Evolutionary conservation across 345 rosid genomes (phyloP).

Genomic region (Populus davidiana): DNA sequence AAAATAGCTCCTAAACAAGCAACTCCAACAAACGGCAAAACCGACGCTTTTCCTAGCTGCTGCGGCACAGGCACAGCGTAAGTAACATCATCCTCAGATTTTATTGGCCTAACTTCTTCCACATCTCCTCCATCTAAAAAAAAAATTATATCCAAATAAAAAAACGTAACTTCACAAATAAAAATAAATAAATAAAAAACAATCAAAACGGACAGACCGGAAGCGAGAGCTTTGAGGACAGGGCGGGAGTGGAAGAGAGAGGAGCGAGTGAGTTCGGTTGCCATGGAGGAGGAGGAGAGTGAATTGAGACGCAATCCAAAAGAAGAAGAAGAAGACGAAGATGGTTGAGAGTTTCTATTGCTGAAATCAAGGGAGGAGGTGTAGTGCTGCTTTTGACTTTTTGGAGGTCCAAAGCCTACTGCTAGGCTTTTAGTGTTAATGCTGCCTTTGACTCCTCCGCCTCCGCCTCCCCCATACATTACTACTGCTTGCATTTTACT

Average conservation of each 20-base stretch:
- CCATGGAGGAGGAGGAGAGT: constrained; percentile 40
- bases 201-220: constrained; percentile 46
- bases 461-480: constrained; percentile 40
- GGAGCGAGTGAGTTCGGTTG: constrained; percentile 59
- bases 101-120: constrained; percentile 2
- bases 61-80: neutral
- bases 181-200: too few relatives aligned
- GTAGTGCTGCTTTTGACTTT: neutral
- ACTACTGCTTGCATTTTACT: constrained; percentile 59
- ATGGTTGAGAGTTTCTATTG: constrained; percentile 7
- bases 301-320: constrained; percentile 36
- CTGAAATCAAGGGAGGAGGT: constrained; percentile 3
- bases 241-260: constrained; percentile 37
- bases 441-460: constrained; percentile 12
- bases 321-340: constrained; percentile 12
- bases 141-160: neutral
- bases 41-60: constrained; percentile 51
- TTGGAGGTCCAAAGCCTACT: neutral
- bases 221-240: constrained; percentile 54
- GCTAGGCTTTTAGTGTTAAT: neutral
- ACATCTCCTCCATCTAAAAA: constrained; percentile 3
- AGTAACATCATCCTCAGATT: neutral
- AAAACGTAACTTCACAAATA: neutral
- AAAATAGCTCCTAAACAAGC: constrained; percentile 94
- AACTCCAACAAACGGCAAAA: constrained; percentile 84